Conservation (phyloP, 2,329 filamentous ascomycete species). For the Aspergillus tamarii region DNA sequence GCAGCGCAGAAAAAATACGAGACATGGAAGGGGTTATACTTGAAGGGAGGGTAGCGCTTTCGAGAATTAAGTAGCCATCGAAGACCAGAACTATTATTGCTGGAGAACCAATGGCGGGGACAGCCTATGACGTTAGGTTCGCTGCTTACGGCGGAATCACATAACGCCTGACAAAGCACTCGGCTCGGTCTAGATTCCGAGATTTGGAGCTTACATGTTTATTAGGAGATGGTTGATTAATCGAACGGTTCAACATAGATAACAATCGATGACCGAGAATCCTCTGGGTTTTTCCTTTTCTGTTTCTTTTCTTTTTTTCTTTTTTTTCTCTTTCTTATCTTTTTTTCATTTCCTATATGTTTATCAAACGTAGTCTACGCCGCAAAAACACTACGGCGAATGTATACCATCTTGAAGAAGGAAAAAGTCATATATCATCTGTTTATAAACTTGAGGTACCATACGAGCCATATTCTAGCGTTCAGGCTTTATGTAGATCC, state of each 20-base stretch:
- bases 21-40: conserved; percentile 9
- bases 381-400: neutral
- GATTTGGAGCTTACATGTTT: neutral
- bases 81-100: neutral
- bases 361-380: neutral
- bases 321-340: no score
- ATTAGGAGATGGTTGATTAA: neutral
- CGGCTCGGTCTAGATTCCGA: neutral
- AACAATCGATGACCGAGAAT: neutral
- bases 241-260: no score
- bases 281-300: no score
- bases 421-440: conserved; percentile 17
- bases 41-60: conserved; percentile 19
- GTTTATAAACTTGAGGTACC: neutral
- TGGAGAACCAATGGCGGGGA: neutral
- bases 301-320: no score
- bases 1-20: conserved; percentile 31
- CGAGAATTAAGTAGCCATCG: neutral
- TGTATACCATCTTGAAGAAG: neutral
- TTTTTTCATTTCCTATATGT: no score
- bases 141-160: conserved; percentile 25
- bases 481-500: conserved; percentile 13
- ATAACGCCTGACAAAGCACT: conserved; percentile 33
- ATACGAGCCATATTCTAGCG: neutral
- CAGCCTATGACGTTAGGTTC: neutral